Evolutionary conservation across 2,329 filamentous ascomycete species (phyloP).

Genomic region (Teratosphaeria epicoccoides): DNA sequence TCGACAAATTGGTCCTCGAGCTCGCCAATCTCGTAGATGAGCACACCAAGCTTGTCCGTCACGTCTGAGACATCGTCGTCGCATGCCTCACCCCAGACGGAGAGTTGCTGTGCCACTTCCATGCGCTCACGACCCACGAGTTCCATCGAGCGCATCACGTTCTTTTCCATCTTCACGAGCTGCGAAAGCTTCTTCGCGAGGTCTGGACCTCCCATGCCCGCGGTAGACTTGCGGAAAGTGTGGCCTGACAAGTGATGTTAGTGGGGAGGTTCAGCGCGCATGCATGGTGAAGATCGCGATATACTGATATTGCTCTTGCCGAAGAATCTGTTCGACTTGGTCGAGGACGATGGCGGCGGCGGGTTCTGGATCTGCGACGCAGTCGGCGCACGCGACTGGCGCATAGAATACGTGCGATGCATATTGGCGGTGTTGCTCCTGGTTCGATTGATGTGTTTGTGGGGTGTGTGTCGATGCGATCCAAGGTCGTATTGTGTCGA

Average conservation of each 20-base stretch:
- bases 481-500: background rate
- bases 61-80: conserved; percentile 98
- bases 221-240: conserved; percentile 61
- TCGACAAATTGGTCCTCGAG: conserved; percentile 97
- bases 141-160: conserved; percentile 98
- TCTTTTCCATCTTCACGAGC: conserved; percentile 99
- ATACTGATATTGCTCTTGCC: conserved; percentile 75
- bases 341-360: conserved; percentile 80
- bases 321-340: conserved; percentile 83
- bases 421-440: conserved; percentile 41
- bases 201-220: conserved; percentile 72
- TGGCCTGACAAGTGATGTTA: conserved; percentile 42
- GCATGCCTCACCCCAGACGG: conserved; percentile 88
- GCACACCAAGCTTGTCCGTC: conserved; percentile 94
- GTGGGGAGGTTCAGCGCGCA: background rate
- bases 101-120: conserved; percentile 99
- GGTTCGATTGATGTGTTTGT: conserved; percentile 1
- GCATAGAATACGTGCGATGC: conserved; percentile 99
- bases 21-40: conserved; percentile 97
- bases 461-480: background rate
- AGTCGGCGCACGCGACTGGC: conserved; percentile 89
- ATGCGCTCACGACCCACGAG: conserved; percentile 90
- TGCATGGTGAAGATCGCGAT: conserved; percentile 22
- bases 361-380: conserved; percentile 87
- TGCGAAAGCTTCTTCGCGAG: conserved; percentile 95